A percentile compares a stretch with the other conserved stretches of the same genome.
Evolutionary conservation across 163 green algal genomes (phyloP).

Genomic region (Coccomyxa subellipsoidea): DNA sequence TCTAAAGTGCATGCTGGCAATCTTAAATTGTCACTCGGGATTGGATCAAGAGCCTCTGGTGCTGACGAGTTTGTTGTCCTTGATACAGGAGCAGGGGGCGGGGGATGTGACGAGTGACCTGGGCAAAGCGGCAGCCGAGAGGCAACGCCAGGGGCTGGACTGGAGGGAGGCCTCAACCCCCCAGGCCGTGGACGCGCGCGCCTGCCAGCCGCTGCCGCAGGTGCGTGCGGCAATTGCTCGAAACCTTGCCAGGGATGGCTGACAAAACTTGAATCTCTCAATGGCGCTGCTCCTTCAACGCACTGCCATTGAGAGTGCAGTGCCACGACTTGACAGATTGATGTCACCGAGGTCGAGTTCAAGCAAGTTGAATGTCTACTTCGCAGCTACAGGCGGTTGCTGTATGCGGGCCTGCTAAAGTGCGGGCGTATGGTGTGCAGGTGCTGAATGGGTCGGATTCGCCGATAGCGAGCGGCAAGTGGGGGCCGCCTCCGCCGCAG

Average conservation of each 20-base stretch:
- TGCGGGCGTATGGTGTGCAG: background rate
- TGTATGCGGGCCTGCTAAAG: no score
- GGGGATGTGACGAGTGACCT: background rate
- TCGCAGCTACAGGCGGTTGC: background rate
- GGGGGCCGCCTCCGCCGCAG: background rate
- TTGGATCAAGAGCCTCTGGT: no score
- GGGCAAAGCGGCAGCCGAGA: background rate
- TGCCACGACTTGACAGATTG: no score
- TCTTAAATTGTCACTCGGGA: no score
- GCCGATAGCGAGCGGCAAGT: constrained; percentile 1
- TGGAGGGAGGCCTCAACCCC: constrained; percentile 6
- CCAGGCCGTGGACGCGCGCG: constrained; percentile 16
- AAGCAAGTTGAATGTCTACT: no score
- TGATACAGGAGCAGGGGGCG: no score
- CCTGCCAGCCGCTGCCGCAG: constrained; percentile 9
- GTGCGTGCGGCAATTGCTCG: background rate
- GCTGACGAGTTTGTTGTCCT: no score
- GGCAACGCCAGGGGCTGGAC: background rate
- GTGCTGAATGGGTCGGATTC: background rate
- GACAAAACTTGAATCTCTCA: no score
- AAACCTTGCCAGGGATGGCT: background rate
- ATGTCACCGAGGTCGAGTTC: no score
- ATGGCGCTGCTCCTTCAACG: no score
- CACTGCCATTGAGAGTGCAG: no score
- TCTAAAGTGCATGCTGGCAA: no score